Conservation (phyloP, 495 filamentous ascomycete genomes). For the Chaetomium cochliodes region DNA sequence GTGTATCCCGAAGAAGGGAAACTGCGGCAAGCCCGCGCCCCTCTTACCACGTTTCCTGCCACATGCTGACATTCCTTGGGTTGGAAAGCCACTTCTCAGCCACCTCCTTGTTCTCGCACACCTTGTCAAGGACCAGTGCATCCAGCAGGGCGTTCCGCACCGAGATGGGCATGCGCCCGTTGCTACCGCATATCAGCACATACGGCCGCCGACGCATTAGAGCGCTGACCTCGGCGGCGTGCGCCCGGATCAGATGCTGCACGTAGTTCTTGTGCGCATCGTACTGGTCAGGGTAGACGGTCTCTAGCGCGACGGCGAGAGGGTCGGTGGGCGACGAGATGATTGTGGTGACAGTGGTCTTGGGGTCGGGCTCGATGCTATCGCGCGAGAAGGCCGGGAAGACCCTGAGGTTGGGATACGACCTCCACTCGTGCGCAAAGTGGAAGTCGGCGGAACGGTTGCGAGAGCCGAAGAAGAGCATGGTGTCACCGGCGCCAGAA, state of each 20-base stretch:
- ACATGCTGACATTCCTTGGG: constrained; percentile 31
- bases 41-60: constrained; percentile 51
- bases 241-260: constrained; percentile 72
- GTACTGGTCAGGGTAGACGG: constrained; percentile 12
- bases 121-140: constrained; percentile 48
- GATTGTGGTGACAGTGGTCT: constrained; percentile 25
- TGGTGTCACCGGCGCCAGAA: constrained; percentile 29
- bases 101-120: constrained; percentile 30
- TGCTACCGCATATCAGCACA: constrained; percentile 77
- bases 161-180: constrained; percentile 83
- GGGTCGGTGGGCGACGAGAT: background rate
- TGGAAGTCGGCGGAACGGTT: constrained; percentile 72
- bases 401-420: constrained; percentile 50
- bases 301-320: background rate
- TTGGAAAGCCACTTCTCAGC: constrained; percentile 36
- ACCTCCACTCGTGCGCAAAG: constrained; percentile 72
- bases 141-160: constrained; percentile 79
- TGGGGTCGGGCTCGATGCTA: constrained; percentile 6
- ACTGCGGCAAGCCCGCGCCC: background rate
- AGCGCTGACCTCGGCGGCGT: constrained; percentile 57
- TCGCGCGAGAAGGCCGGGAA: constrained; percentile 78
- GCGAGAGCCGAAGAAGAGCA: constrained; percentile 79
- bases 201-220: constrained; percentile 46
- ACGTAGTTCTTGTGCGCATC: constrained; percentile 74
- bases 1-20: background rate